Evolutionary conservation across 495 filamentous ascomycete genomes (phyloP), one percentile per base, ranked within the genome.

Genomic region (Filosporella fistucella): DNA sequence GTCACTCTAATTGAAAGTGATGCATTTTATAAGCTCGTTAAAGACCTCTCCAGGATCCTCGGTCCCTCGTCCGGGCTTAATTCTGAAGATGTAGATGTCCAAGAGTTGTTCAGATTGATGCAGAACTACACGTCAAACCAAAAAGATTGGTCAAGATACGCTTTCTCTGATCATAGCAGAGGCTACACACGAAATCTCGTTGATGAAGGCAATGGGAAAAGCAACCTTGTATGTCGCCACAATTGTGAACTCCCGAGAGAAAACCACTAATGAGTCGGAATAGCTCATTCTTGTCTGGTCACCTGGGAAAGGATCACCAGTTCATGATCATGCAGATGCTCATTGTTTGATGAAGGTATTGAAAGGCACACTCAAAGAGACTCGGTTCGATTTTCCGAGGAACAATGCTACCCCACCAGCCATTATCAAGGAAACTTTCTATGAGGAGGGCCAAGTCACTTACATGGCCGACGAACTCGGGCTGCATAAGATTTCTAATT

Each of bases 401-500:
- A 56, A 62, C 28, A 60, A 78, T 20, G 74, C 22, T 18, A 38
- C 17, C 11, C 37, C 43, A 6, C 29, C 28, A 4, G 24, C 23
- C 24, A 36, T 51, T 25, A 50, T 54, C 30, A 51, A 53, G 37
- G 57, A 60, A 38, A 56, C 45, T 1, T 11, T 42, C 4, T 56
- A 47, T 33, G 13, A 17, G 17, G 38, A 54, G 25, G 33, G 49
- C 22, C 42, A 84, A 46, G 85, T 91, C 3, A 82, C 84, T 0
- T 95, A 93, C 63, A 93, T 95, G 76, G 81, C 84, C n/a, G 88
- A 93, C 55, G 76, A 85, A 72, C 75, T 94, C 30, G 91, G 91
- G 3, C 68, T 96, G 12, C 91, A 96, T 62, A 76, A 80, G 11
- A 84, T 96, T 32, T 78, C 76, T 51, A 96, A 95, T 55, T 76